Evolutionary conservation across 129 eudicot genomes (phyloP).

Genomic region (Chrysanthemum makinoi): DNA sequence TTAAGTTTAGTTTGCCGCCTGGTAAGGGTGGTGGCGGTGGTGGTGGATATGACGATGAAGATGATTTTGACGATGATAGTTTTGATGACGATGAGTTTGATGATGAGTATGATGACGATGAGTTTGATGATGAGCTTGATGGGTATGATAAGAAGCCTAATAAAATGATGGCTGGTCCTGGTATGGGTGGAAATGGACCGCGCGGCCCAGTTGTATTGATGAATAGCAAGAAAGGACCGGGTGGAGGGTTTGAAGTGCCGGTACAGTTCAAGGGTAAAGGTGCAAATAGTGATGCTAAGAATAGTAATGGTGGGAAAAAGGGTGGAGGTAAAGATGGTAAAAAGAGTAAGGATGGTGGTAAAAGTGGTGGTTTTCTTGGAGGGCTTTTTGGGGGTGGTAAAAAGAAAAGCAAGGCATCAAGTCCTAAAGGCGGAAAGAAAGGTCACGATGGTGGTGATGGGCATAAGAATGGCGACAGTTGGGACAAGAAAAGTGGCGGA

Average conservation of each 20-base stretch:
- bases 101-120: conserved; percentile 60
- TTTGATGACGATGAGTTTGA: conserved; percentile 44
- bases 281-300: conserved; percentile 45
- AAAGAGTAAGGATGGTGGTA: conserved; percentile 33
- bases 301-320: conserved; percentile 37
- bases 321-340: conserved; percentile 29
- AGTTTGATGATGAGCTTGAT: conserved; percentile 45
- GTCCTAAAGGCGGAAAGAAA: conserved; percentile 39
- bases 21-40: conserved; percentile 28
- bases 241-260: conserved; percentile 54
- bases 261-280: conserved; percentile 47
- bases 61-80: conserved; percentile 55
- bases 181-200: conserved; percentile 41
- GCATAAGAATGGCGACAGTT: conserved; percentile 14
- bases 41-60: conserved; percentile 37
- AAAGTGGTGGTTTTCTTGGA: conserved; percentile 37
- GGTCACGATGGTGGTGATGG: conserved; percentile 26
- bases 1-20: conserved; percentile 58
- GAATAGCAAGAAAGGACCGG: conserved; percentile 58
- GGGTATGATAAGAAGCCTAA: conserved; percentile 36
- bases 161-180: conserved; percentile 42
- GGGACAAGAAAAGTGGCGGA: conserved; percentile 29
- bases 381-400: conserved; percentile 42
- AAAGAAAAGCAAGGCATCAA: conserved; percentile 32
- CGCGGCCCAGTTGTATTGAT: conserved; percentile 50